Evolutionary conservation across 768 basidiomycete genomes (phyloP), one percentile per base, ranked within the genome.

Genomic region (Gloeostereum incarnatum): DNA sequence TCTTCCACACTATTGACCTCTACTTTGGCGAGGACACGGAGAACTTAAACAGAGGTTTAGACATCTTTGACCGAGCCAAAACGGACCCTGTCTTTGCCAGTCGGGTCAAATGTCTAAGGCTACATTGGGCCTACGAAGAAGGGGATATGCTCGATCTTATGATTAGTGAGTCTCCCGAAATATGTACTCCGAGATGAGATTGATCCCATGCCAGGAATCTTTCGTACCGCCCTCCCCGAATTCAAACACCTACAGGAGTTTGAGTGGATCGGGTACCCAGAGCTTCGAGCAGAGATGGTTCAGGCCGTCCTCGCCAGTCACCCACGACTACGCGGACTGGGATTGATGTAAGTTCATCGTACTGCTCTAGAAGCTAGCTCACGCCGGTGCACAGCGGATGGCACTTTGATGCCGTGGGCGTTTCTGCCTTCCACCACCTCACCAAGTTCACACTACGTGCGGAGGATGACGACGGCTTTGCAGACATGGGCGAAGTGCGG

Each of bases 251-350:
- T 82, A 8, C 50, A 61, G 9, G 78, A 79, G 44, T 79, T 81
- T 48, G 79, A 82, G 54, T 82, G 80, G 80, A 81, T 81, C n/a
- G 79, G 80, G 4, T 81, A 81, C 48, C 80, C 79, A 1, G 80
- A 82, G 50, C 60, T 82, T 57, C 65, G 73, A 7, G 73, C 65
- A n/a, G 78, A 81, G 37, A 75, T 77, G 66, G 78, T 82, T 0
- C 66, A 77, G 47, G 67, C 65, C 6, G 61, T 82, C 4, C 57
- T 78, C 9, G 54, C 62, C 5, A 70, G 62, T 36, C 78, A 81
- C 44, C 61, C 73, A 4, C 63, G 67, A 39, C 58, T 81, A 14
- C 67, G 65, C 11, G 62, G 69, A 5, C 62, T 82, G 4, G 79
- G 78, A 11, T 67, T 80, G 19, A 75, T 83, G 68, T 73, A 55